phyloP scores from a whole-genome alignment of 176 grass and related monocot genomes.

The Elaeis guineensis region DNA sequence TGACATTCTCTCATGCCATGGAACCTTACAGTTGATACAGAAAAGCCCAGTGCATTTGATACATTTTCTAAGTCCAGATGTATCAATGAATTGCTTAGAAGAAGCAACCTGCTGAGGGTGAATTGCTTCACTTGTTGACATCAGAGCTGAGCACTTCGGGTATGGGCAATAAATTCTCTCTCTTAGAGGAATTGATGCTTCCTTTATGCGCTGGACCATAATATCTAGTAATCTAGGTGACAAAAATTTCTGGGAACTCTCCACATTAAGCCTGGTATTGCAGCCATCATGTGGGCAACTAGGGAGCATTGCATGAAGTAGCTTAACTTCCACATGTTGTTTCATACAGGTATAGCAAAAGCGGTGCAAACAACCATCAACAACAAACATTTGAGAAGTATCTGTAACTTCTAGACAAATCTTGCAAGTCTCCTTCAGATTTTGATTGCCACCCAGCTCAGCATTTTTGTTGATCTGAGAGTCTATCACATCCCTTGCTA shows the following conservation, averaged over 20 bases:
- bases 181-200: slow-evolving; percentile 47
- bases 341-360: slow-evolving; percentile 86
- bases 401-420: slow-evolving; percentile 68
- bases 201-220: slow-evolving; percentile 51
- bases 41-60: slow-evolving; percentile 44
- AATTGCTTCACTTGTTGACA: slow-evolving; percentile 45
- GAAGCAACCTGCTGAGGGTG: slow-evolving; percentile 31
- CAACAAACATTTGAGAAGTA: slow-evolving; percentile 46
- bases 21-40: slow-evolving; percentile 75
- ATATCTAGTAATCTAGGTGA: slow-evolving; percentile 35
- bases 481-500: slow-evolving; percentile 56
- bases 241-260: slow-evolving; percentile 46
- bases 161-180: slow-evolving; percentile 79
- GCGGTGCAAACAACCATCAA: slow-evolving; percentile 50
- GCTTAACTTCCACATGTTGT: slow-evolving; percentile 62
- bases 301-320: slow-evolving; percentile 53
- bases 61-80: slow-evolving; percentile 49
- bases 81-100: slow-evolving; percentile 32
- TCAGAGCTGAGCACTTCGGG: slow-evolving; percentile 56
- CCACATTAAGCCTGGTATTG: slow-evolving; percentile 43
- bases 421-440: slow-evolving; percentile 50
- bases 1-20: slow-evolving; percentile 52
- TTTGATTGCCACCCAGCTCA: slow-evolving; percentile 13
- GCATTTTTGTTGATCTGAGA: slow-evolving; percentile 41
- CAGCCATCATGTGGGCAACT: slow-evolving; percentile 64